Evolutionary conservation across 2,329 filamentous ascomycete species (phyloP), one percentile per base, ranked within the genome.

Genomic region (Pestalotiopsis fici): DNA sequence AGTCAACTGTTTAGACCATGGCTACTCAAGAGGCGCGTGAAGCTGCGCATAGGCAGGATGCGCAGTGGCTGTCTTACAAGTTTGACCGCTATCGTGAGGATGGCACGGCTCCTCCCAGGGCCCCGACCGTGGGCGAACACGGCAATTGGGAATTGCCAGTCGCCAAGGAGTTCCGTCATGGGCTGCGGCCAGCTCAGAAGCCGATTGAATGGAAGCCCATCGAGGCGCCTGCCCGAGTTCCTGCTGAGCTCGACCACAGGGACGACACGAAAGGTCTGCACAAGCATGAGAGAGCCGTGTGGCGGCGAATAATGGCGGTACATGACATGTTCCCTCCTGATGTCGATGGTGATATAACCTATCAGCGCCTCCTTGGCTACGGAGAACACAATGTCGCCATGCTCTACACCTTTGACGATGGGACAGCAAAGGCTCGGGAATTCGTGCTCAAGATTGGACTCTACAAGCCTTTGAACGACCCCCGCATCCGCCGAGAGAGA

Each of bases 51-150:
- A 28, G 35, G 3, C 12, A 18, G 13, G 35, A 47, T 1, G 15
- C 25, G 21, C 60, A 15, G 23, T 63, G 60, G 60, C 37, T 63
- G 35, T 63, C 60, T 21, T 63, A 47, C 60, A 63, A 63, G 43
- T 63, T 63, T 37, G 37, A 50, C 23, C 43, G 35, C 15, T 63
- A 63, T 31, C 60, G 60, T 13, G 37, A 54, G 11, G 43, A 47
- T 27, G 60, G 60, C 35, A 54, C 21, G 3, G 43, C 43, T 50
- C 43, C 60, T 13, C 15, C 18, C n/a, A 28, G 60, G 21, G 35
- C 12, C 18, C 27, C 57, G 15, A 60, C 57, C n/a, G 28, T n/a
- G n/a, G 57, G 27, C 15, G 57, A 60, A 21, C 57, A 37, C 31
- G 15, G 57, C 13, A 21, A 60, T 11, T 37, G 25, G 28, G 28